phyloP scores from a whole-genome alignment of 495 filamentous ascomycete species.

The Neurospora terricola region DNA sequence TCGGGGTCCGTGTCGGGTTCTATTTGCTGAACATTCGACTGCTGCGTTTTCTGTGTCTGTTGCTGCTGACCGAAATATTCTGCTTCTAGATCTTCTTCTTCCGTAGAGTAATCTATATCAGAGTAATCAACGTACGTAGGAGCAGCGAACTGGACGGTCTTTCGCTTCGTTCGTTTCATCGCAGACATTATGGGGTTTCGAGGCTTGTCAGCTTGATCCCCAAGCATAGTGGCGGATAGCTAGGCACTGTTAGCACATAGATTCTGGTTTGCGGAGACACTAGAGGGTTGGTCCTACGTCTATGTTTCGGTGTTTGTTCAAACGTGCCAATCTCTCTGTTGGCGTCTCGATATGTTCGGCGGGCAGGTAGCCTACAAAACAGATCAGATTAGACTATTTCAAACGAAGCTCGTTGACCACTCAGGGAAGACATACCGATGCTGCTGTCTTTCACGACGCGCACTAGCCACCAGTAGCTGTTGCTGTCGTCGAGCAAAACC shows the following conservation, averaged over 20 bases:
- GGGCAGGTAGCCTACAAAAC: conserved; percentile 70
- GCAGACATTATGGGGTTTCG: conserved; percentile 85
- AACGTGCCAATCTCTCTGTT: conserved; percentile 80
- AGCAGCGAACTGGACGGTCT: conserved; percentile 78
- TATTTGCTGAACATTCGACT: conserved; percentile 13
- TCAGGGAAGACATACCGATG: conserved; percentile 56
- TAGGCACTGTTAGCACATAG: conserved; percentile 26
- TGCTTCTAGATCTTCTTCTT: conserved; percentile 60
- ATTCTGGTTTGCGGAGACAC: not conserved
- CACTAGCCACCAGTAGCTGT: conserved; percentile 99
- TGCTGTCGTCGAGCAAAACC: conserved; percentile 99
- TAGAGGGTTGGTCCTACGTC: conserved; percentile 53
- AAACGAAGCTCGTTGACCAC: not conserved
- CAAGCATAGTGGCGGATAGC: conserved; percentile 90
- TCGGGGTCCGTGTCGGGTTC: conserved; percentile 24
- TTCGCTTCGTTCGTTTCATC: conserved; percentile 76
- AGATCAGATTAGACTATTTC: conserved; percentile 10
- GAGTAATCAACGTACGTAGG: conserved; percentile 88
- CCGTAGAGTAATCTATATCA: conserved; percentile 78
- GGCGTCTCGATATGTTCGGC: conserved; percentile 99
- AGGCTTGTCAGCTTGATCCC: conserved; percentile 79
- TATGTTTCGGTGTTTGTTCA: conserved; percentile 98
- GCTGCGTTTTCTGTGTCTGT: conserved; percentile 26
- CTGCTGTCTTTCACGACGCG: conserved; percentile 93
- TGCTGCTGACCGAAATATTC: conserved; percentile 23